Evolutionary conservation across 202 grass and related monocot species (phyloP), one percentile per base, ranked within the genome.

Genomic region (Thinopyrum obtusiflorum): DNA sequence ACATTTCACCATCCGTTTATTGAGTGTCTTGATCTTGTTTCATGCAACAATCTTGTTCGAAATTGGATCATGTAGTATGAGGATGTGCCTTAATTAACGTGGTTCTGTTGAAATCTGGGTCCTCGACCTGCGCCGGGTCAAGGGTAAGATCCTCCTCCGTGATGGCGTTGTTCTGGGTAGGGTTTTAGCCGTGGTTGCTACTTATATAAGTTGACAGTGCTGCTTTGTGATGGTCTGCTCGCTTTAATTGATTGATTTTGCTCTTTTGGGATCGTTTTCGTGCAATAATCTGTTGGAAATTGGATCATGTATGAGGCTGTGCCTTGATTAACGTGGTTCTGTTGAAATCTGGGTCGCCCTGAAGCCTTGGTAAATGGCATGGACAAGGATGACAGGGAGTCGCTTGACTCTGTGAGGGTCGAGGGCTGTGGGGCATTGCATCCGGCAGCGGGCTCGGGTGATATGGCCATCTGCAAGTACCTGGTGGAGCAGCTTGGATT

Each of bases 401-500:
- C 39, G 1, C 86, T 88, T 11, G 51, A 73, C 15, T 61, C 65
- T 51, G 53, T 40, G 65, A 63, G 73, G 7, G 28, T 79, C 36
- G 36, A 55, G 65, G 86, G 80, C 0, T 25, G 26, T 37, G 86
- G 86, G n/a, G 71, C 86, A 23, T 67, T 88, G 53, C 73, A 83
- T 55, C 40, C 7, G 7, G 86, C 73, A 78, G 80, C 86, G 17
- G 26, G 44, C 27, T 29, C 20, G 0, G 86, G 80, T 9, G 70
- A 83, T 7, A 20, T 88, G 29, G 73, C 44, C 6, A 47, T 88
- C 27, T 88, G 80, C 74, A 72, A 5, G 55, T 88, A 88, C 80
- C 78, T 88, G 80, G 86, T 88, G 86, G 80, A 88, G 55, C 55
- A 79, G 40, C 80, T 88, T 8, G 76, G 67, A 59, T 88, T 83